phyloP scores from a whole-genome alignment of 441 rosid species.

The Croton laevigatus region DNA sequence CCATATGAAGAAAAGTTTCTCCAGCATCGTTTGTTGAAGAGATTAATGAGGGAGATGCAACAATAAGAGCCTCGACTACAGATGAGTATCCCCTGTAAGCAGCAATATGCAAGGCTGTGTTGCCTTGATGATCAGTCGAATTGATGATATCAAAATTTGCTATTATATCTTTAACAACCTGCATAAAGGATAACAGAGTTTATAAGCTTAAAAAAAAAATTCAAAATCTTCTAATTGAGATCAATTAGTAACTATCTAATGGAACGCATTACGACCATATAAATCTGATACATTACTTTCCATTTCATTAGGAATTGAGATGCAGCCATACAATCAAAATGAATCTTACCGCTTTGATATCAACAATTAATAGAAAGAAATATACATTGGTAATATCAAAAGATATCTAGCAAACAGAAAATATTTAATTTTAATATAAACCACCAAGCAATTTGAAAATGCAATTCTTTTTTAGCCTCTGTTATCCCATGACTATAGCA shows the following conservation, averaged over 20 bases:
- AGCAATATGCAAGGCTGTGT: constrained; percentile 74
- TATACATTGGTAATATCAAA: not conserved
- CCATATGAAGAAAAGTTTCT: constrained; percentile 78
- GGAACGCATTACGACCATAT: not conserved
- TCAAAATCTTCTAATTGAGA: not conserved
- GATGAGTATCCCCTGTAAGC: constrained; percentile 75
- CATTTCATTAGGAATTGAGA: not conserved
- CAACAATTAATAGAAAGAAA: not conserved
- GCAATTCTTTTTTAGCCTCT: too few species aligned
- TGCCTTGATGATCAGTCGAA: constrained; percentile 63
- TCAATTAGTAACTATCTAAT: not conserved
- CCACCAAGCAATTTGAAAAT: not conserved
- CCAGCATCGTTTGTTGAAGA: constrained; percentile 62
- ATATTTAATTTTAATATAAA: not conserved
- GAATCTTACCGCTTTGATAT: not conserved
- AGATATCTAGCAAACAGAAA: not conserved
- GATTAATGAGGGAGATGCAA: constrained; percentile 57
- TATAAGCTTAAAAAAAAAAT: not conserved
- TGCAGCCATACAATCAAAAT: not conserved
- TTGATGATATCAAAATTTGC: constrained; percentile 46
- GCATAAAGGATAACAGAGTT: constrained; percentile 20
- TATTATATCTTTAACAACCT: constrained; percentile 68
- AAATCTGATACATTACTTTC: not conserved
- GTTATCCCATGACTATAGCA: too few species aligned
- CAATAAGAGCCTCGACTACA: constrained; percentile 60